phyloP scores from a whole-genome alignment of 2,329 filamentous ascomycete genomes.

The Cladosporium cucumerinum region DNA sequence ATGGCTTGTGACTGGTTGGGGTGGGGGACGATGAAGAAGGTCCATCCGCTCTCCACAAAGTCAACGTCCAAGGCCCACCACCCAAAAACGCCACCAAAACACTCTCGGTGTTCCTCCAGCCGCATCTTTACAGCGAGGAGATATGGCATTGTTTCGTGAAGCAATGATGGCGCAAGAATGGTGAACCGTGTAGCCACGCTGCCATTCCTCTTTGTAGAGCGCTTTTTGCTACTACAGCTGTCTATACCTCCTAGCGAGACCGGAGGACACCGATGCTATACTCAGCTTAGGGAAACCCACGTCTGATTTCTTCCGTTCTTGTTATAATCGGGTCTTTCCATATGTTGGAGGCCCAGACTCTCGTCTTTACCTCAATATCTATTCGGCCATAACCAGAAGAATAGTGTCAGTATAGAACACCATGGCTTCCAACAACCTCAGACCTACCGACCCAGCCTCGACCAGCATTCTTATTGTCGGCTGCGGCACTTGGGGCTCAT shows the following conservation, averaged over 20 bases:
- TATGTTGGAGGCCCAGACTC: not conserved
- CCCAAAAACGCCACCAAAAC: not conserved
- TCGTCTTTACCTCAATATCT: not conserved
- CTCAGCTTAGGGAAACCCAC: not conserved
- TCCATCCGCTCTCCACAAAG: slow-evolving; percentile 9
- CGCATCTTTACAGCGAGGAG: not conserved
- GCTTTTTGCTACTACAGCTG: not conserved
- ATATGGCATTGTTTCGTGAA: not conserved
- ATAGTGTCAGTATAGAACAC: not conserved
- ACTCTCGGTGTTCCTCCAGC: not conserved
- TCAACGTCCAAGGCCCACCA: slow-evolving; percentile 11
- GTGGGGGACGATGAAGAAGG: slow-evolving; percentile 2
- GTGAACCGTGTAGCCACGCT: not conserved
- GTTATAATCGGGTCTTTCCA: not conserved
- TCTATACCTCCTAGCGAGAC: not conserved
- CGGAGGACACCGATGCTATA: not conserved
- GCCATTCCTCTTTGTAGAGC: not conserved
- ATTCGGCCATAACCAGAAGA: not conserved
- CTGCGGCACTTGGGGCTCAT: slow-evolving; percentile 51
- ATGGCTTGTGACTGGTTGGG: slow-evolving; percentile 13
- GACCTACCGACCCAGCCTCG: not conserved
- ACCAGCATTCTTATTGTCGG: slow-evolving; percentile 44
- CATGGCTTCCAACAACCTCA: not conserved
- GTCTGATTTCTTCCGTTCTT: not conserved
- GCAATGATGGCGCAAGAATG: not conserved